A percentile compares a stretch with the other conserved stretches of the same genome.
Conservation (phyloP, 306 rosid species). For the Lathyrus tuberosus region DNA sequence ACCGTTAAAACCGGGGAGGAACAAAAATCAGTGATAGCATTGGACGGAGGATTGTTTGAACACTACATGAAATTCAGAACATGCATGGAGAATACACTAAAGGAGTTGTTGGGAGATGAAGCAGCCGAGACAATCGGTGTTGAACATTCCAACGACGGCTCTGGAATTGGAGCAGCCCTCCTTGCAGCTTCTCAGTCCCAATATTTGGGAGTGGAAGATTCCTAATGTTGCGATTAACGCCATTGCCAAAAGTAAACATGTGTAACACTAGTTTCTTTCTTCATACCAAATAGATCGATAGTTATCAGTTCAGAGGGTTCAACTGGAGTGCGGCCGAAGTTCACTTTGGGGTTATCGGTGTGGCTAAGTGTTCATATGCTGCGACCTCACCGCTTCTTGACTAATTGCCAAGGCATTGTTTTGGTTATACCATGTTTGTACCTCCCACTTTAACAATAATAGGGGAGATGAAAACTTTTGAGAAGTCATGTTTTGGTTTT, state of each 20-base stretch:
- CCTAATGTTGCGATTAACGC: constrained; percentile 42
- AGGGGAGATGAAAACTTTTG: constrained; percentile 43
- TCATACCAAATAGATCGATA: constrained; percentile 39
- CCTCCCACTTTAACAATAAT: constrained; percentile 45
- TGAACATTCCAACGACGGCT: constrained; percentile 83
- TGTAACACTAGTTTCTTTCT: constrained; percentile 43
- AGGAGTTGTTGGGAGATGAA: constrained; percentile 80
- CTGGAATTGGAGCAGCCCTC: constrained; percentile 95
- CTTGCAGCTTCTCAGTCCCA: constrained; percentile 96
- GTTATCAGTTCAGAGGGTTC: constrained; percentile 44
- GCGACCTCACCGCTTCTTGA: constrained; percentile 34
- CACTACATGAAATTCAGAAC: constrained; percentile 74
- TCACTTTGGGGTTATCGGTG: constrained; percentile 20
- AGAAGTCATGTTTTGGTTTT: constrained; percentile 35
- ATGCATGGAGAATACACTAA: constrained; percentile 74
- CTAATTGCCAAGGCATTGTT: not conserved
- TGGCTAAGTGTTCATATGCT: constrained; percentile 36
- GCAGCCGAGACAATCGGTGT: constrained; percentile 57
- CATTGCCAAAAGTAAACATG: constrained; percentile 42
- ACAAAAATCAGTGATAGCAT: constrained; percentile 74
- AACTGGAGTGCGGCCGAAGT: constrained; percentile 37
- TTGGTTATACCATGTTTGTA: too few relatives aligned
- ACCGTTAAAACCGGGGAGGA: constrained; percentile 61
- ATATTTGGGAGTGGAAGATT: constrained; percentile 64
- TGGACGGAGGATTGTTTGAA: constrained; percentile 95